phyloP scores from a whole-genome alignment of 495 filamentous ascomycete species.

The Venustampulla echinocandica region DNA sequence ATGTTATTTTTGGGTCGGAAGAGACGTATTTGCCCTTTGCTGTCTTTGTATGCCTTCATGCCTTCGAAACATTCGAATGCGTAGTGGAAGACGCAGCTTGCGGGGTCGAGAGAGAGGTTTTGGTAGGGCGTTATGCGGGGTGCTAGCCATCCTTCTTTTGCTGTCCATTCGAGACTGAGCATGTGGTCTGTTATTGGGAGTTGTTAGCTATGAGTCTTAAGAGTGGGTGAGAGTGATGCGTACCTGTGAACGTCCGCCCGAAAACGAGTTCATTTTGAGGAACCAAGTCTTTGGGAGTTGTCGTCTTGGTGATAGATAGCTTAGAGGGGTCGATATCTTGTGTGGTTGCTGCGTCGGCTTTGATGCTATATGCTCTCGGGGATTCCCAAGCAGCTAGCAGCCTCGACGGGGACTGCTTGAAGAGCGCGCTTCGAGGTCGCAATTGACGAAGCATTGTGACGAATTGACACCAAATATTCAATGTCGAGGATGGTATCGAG shows the following conservation, averaged over 20 bases:
- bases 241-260: slow-evolving; percentile 70
- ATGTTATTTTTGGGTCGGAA: slow-evolving; percentile 98
- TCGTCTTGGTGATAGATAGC: slow-evolving; percentile 64
- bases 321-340: slow-evolving; percentile 63
- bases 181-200: slow-evolving; percentile 63
- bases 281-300: slow-evolving; percentile 61
- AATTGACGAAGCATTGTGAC: slow-evolving; percentile 26
- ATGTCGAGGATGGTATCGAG: slow-evolving; percentile 2
- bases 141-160: slow-evolving; percentile 66
- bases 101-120: slow-evolving; percentile 90
- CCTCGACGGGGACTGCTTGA: slow-evolving; percentile 18
- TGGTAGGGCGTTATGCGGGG: slow-evolving; percentile 87
- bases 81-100: slow-evolving; percentile 97
- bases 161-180: slow-evolving; percentile 91
- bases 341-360: slow-evolving; percentile 42
- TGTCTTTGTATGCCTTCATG: slow-evolving; percentile 95
- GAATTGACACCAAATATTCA: slow-evolving; percentile 1
- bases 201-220: neutral
- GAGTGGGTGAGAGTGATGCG: neutral
- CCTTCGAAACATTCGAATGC: slow-evolving; percentile 96
- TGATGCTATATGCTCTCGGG: slow-evolving; percentile 50
- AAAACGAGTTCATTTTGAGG: slow-evolving; percentile 78
- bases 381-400: slow-evolving; percentile 21
- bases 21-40: slow-evolving; percentile 60
- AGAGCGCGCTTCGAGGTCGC: slow-evolving; percentile 11